Evolutionary conservation across 192 early-diverging fungal genomes (phyloP).

Genomic region (Entrophospora sp.): DNA sequence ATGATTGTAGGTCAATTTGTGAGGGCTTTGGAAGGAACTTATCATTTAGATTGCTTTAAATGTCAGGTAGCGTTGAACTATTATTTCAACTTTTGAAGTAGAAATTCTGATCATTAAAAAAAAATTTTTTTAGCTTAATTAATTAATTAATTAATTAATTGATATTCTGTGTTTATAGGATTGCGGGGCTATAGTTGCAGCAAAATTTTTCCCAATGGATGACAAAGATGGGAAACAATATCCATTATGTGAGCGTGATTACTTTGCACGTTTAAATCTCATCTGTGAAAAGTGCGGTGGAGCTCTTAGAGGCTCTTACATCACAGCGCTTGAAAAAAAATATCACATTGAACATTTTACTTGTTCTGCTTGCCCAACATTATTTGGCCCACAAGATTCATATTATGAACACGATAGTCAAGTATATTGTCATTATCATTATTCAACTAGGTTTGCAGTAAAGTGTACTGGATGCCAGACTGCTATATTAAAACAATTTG

Average conservation of each 20-base stretch:
- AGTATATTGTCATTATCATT: slow-evolving; percentile 93
- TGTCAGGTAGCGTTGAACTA: slow-evolving; percentile 65
- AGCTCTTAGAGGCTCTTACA: slow-evolving; percentile 84
- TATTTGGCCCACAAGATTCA: slow-evolving; percentile 91
- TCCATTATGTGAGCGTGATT: slow-evolving; percentile 82
- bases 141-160: too few species aligned
- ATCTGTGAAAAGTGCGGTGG: slow-evolving; percentile 80
- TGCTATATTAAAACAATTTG: slow-evolving; percentile 92
- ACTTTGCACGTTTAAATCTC: slow-evolving; percentile 74
- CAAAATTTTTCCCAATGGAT: slow-evolving; percentile 77
- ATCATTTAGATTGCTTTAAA: slow-evolving; percentile 91
- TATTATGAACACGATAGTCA: slow-evolving; percentile 93
- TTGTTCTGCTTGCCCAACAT: slow-evolving; percentile 81
- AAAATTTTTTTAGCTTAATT: too few species aligned
- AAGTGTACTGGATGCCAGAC: slow-evolving; percentile 95
- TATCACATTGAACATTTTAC: slow-evolving; percentile 98
- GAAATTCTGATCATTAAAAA: background rate
- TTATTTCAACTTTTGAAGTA: background rate
- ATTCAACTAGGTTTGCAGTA: slow-evolving; percentile 79
- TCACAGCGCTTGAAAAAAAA: slow-evolving; percentile 85
- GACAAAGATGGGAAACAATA: slow-evolving; percentile 44
- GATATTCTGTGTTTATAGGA: too few species aligned
- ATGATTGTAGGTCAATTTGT: slow-evolving; percentile 85
- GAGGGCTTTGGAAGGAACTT: slow-evolving; percentile 70
- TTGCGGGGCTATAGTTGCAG: slow-evolving; percentile 66